These are phyloP conservation scores for Cadophora sp. DNA, from an alignment of 2,329 filamentous ascomycete species.

Conservation along the genomic window DNA sequence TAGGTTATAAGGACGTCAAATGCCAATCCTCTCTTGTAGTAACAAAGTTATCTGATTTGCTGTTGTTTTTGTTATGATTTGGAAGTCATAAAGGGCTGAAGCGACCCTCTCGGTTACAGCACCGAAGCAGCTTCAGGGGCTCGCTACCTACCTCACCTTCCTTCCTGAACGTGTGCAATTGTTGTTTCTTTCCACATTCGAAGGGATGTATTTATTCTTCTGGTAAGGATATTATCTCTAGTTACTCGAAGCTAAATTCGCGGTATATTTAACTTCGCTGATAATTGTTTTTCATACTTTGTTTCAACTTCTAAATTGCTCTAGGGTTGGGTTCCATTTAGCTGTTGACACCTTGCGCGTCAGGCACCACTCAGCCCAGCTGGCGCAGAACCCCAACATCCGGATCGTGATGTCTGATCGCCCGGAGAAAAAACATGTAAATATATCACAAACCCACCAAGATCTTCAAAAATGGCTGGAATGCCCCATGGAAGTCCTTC, in stretches of 20 bases:
- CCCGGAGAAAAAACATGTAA: not conserved
- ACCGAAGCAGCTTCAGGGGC: no score
- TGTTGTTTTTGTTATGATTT: slow-evolving; percentile 1
- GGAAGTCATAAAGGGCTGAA: not conserved
- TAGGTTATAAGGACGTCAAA: not conserved
- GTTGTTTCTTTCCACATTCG: no score
- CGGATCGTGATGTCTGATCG: slow-evolving; percentile 10
- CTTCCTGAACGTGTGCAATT: no score
- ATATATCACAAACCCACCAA: slow-evolving; percentile 14
- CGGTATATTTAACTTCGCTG: no score
- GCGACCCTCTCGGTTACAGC: slow-evolving; percentile 1
- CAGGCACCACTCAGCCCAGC: not conserved
- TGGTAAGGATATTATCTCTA: no score
- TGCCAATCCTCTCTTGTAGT: not conserved
- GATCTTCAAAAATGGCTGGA: slow-evolving; percentile 29
- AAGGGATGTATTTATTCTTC: no score
- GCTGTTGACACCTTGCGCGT: not conserved
- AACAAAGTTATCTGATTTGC: not conserved
- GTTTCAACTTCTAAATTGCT: not conserved
- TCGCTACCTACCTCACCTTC: no score
- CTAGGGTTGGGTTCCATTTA: not conserved
- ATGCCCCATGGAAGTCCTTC: slow-evolving; percentile 17
- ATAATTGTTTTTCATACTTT: no score
- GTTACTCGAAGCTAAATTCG: no score
- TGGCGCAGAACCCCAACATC: not conserved